Percentiles rank a stretch among this genome's conserved stretches.
Evolutionary conservation across 768 basidiomycete species (phyloP).

Genomic region (Naganishia vaughanmartiniae): DNA sequence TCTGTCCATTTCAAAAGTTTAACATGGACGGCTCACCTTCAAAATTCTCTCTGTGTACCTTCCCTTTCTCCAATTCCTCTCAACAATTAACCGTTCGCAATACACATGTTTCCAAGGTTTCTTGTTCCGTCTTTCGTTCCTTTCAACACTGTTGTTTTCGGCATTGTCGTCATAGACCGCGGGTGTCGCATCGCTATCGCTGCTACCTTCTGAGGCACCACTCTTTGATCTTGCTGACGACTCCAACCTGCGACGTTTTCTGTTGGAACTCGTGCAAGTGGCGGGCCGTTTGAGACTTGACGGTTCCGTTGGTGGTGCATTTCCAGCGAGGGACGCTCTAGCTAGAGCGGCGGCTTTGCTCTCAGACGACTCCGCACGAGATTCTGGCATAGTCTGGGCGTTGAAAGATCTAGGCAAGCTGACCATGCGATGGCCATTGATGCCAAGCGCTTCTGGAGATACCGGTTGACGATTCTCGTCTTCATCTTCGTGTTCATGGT

Average conservation of each 20-base stretch:
- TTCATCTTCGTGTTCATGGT: slow-evolving; percentile 29
- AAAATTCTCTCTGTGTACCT: slow-evolving; percentile 79
- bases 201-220: neutral
- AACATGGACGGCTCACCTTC: slow-evolving; percentile 51
- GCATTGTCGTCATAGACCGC: neutral
- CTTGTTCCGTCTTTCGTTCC: slow-evolving; percentile 54
- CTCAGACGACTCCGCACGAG: neutral
- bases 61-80: slow-evolving; percentile 95
- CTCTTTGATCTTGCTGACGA: slow-evolving; percentile 1
- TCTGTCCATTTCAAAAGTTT: neutral
- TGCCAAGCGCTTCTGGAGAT: slow-evolving; percentile 1
- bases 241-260: slow-evolving; percentile 15
- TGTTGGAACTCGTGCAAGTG: neutral
- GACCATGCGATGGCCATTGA: slow-evolving; percentile 17
- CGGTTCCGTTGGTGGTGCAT: no score
- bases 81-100: slow-evolving; percentile 91
- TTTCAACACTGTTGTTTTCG: neutral
- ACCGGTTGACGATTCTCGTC: slow-evolving; percentile 21
- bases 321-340: no score
- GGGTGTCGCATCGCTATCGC: slow-evolving; percentile 12
- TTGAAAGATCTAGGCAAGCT: slow-evolving; percentile 17
- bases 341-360: no score
- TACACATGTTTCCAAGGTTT: slow-evolving; percentile 99
- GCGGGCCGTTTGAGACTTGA: neutral
- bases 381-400: neutral